Evolutionary conservation across 805 yeast genomes (phyloP), one percentile per base, ranked within the genome.

Genomic region (Nematodospora valgi): DNA sequence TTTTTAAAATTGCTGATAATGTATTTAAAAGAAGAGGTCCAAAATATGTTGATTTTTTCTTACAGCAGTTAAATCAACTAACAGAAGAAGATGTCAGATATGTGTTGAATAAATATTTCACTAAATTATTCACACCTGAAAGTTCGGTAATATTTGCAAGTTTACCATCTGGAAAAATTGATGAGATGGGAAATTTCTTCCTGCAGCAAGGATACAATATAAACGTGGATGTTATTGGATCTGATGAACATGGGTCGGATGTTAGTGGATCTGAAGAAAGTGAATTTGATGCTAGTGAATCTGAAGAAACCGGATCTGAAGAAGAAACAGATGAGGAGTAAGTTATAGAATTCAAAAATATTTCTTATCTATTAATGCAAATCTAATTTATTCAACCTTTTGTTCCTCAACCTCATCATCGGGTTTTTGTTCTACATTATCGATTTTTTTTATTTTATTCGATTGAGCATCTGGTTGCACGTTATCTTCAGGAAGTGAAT

Each of bases 11-110:
- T 47, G 56, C 70, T 28, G 91, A 87, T 57, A 72, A 74, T 41
- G 72, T 79, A 18, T 65, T 88, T 49, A 73, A 76, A 48, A 73
- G 76, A 45, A 70, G 94, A 42, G 95, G 95, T 1, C 78, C 85
- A 2, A 56, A 79, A 39, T 86, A 75, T 53, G 76, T 73, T 39
- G 59, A 62, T 14, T 58, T 51, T 26, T 74, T 82, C 38, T 69
- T 89, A 54, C 56, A 59, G 13, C 67, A 64, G 31, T 59, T 88
- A 43, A 70, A 74, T 26, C 44, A 59, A 9, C 71, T 82, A 12
- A 76, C 81, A 0, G 60, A 62, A 12, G 73, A 70, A 0, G 84
- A 84, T 38, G 56, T 80, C 44, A 55, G 66, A 4, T 52, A 64
- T 44, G 59, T 63, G 3, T 62, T 85, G 52, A 64, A 72, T 30